phyloP scores from a whole-genome alignment of 2,329 filamentous ascomycete genomes.

The Alternaria consortialis region DNA sequence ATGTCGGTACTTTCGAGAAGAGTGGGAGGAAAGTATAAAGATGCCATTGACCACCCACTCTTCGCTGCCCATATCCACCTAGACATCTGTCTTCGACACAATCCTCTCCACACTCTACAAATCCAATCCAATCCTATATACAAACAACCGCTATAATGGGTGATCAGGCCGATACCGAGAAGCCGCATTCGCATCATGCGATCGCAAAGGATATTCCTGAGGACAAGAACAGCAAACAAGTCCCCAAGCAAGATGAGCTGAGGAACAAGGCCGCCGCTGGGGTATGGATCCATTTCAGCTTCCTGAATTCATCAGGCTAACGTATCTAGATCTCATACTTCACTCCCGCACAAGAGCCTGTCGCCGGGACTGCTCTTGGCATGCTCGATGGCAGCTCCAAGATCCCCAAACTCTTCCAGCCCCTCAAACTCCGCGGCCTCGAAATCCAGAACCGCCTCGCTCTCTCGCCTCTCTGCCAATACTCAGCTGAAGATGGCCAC shows the following conservation, averaged over 20 bases:
- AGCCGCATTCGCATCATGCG: slow-evolving; percentile 45
- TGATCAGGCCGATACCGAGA: slow-evolving; percentile 31
- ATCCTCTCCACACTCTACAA: neutral
- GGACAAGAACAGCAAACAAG: slow-evolving; percentile 32
- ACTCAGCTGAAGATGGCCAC: slow-evolving; percentile 74
- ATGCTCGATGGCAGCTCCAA: slow-evolving; percentile 59
- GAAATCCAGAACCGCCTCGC: slow-evolving; percentile 74
- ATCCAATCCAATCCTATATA: neutral
- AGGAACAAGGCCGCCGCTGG: slow-evolving; percentile 56
- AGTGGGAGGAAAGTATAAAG: slow-evolving; percentile 39
- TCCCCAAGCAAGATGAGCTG: slow-evolving; percentile 32
- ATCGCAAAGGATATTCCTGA: slow-evolving; percentile 40
- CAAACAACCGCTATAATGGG: slow-evolving; percentile 29
- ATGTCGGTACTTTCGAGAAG: slow-evolving; percentile 26
- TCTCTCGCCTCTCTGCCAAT: slow-evolving; percentile 65
- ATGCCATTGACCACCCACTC: slow-evolving; percentile 6
- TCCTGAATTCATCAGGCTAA: slow-evolving; percentile 10
- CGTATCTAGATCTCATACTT: slow-evolving; percentile 54
- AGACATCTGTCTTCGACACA: neutral
- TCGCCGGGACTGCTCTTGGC: slow-evolving; percentile 58
- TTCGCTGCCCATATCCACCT: slow-evolving; percentile 8
- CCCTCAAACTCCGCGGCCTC: slow-evolving; percentile 65
- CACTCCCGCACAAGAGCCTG: slow-evolving; percentile 58
- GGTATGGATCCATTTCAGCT: slow-evolving; percentile 34
- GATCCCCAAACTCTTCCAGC: slow-evolving; percentile 68